phyloP scores from a whole-genome alignment of 768 basidiomycete species.

The Ramaria sp. region DNA sequence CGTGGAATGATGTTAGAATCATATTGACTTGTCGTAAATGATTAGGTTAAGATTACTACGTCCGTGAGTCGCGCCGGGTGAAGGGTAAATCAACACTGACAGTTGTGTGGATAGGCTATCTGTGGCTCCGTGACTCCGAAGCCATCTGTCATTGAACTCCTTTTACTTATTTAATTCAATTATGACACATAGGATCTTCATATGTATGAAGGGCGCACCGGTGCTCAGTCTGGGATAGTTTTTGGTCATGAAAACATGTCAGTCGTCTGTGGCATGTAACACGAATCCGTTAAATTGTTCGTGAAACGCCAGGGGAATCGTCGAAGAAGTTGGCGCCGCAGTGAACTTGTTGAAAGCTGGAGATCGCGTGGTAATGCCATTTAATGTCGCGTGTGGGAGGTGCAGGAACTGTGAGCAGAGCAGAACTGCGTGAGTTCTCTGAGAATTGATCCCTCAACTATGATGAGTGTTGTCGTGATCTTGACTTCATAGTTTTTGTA shows the following conservation, averaged over 20 bases:
- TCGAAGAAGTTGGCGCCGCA: constrained; percentile 38
- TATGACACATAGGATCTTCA: constrained; percentile 32
- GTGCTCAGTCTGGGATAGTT: constrained; percentile 36
- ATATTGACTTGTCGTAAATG: not conserved
- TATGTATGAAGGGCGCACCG: constrained; percentile 48
- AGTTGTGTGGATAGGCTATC: not conserved
- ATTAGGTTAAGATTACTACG: constrained; percentile 7
- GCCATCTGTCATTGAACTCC: not conserved
- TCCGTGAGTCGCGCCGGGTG: constrained; percentile 2
- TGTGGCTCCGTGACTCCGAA: constrained; percentile 2
- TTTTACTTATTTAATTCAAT: not conserved
- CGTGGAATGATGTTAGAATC: not conserved
- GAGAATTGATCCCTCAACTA: not conserved
- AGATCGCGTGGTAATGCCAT: constrained; percentile 51
- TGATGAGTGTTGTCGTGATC: not conserved
- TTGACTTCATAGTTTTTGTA: constrained; percentile 29
- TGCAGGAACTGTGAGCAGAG: constrained; percentile 47
- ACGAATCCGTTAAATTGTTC: not conserved
- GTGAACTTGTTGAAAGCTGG: constrained; percentile 41
- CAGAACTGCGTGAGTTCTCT: constrained; percentile 26
- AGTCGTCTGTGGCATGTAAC: constrained; percentile 6
- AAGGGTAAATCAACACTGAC: not conserved
- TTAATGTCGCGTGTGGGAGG: constrained; percentile 49
- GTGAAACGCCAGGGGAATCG: constrained; percentile 26
- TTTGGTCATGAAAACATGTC: constrained; percentile 45